phyloP scores from a whole-genome alignment of 257 asterid species.

The Solanum acaule region DNA sequence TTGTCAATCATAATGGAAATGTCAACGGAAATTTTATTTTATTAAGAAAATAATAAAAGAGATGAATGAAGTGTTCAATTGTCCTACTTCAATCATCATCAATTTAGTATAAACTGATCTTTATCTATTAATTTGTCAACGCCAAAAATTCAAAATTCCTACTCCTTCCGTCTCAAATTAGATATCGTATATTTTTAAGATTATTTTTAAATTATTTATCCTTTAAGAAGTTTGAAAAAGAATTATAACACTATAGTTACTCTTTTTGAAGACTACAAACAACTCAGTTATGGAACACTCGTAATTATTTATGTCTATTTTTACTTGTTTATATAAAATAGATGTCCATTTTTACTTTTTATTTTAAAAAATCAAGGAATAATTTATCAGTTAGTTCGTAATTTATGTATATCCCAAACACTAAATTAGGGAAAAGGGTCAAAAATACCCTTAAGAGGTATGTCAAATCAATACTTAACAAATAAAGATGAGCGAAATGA shows the following conservation, averaged over 20 bases:
- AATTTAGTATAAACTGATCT: neutral
- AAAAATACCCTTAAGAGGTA: neutral
- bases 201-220: neutral
- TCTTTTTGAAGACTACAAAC: neutral
- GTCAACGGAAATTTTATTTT: neutral
- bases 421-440: neutral
- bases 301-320: neutral
- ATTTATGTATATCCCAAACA: neutral
- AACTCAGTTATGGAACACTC: neutral
- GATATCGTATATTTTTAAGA: rapidly evolving
- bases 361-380: neutral
- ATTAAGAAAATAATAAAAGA: neutral
- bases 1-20: neutral
- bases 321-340: neutral
- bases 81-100: neutral
- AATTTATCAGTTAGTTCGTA: neutral
- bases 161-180: neutral
- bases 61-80: neutral
- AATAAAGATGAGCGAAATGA: neutral
- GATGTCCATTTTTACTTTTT: neutral
- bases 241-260: neutral
- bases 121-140: neutral
- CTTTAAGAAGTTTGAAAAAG: neutral
- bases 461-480: neutral
- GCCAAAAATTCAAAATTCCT: neutral